A percentile compares a stretch with the other conserved stretches of the same genome.
Conservation (phyloP, 345 rosid genomes). For the Aegle marmelos region DNA sequence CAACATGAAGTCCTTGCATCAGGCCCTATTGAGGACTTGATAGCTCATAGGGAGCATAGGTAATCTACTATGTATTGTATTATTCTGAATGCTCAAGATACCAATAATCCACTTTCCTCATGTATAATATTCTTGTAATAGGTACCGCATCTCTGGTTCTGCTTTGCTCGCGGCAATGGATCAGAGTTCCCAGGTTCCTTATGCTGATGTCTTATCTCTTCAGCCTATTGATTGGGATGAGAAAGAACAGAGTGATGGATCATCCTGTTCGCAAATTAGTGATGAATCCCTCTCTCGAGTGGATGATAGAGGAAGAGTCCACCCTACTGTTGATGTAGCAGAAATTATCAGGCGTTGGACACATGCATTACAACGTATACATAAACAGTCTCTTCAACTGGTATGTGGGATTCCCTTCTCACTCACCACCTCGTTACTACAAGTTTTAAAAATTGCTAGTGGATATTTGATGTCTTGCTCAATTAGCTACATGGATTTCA, state of each 20-base stretch:
- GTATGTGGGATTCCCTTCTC: slow-evolving; percentile 41
- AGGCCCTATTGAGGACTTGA: slow-evolving; percentile 97
- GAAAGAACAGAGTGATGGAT: slow-evolving; percentile 65
- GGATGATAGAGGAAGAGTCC: slow-evolving; percentile 86
- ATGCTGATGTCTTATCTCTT: slow-evolving; percentile 54
- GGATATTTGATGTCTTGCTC: not conserved
- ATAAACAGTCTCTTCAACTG: slow-evolving; percentile 94
- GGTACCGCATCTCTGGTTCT: slow-evolving; percentile 98
- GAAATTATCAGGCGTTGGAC: slow-evolving; percentile 99
- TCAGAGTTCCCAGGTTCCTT: slow-evolving; percentile 88
- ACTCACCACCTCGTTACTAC: not conserved
- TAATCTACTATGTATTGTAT: slow-evolving; percentile 25
- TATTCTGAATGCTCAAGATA: not conserved
- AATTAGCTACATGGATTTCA: not conserved
- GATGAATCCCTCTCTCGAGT: slow-evolving; percentile 65
- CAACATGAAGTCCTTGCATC: slow-evolving; percentile 99
- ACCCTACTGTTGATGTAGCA: slow-evolving; percentile 92
- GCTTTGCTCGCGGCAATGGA: slow-evolving; percentile 96
- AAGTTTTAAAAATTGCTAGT: slow-evolving; percentile 7
- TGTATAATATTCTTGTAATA: slow-evolving; percentile 30
- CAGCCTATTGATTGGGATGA: slow-evolving; percentile 56
- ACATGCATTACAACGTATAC: slow-evolving; percentile 96
- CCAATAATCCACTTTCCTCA: slow-evolving; percentile 18
- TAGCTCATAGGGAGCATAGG: slow-evolving; percentile 99
- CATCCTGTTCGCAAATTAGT: slow-evolving; percentile 46